phyloP scores from a whole-genome alignment of 768 basidiomycete genomes.

The Heimioporus sp. region DNA sequence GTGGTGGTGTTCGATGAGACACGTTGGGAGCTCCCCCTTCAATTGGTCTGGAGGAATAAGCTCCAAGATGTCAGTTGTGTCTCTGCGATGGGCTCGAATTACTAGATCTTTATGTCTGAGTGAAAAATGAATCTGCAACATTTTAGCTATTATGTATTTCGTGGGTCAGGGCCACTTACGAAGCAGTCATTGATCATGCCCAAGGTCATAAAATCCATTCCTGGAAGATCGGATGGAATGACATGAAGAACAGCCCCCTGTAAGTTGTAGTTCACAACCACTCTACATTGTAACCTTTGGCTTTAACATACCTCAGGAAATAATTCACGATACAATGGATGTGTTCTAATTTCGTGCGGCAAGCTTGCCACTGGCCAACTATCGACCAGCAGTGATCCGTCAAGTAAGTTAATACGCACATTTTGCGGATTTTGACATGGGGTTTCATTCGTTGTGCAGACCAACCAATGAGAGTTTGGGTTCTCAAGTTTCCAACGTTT shows the following conservation, averaged over 20 bases:
- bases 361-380: too few relatives aligned
- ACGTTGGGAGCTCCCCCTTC: slow-evolving; percentile 14
- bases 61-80: slow-evolving; percentile 4
- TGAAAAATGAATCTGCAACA: slow-evolving; percentile 12
- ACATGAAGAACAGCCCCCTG: slow-evolving; percentile 6
- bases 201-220: slow-evolving; percentile 14
- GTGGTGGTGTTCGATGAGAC: slow-evolving; percentile 10
- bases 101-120: slow-evolving; percentile 3
- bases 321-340: too few relatives aligned
- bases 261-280: background rate
- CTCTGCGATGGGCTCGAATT: slow-evolving; percentile 5
- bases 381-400: background rate
- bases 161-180: slow-evolving; percentile 3
- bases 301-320: too few relatives aligned
- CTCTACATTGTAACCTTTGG: too few relatives aligned
- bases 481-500: background rate
- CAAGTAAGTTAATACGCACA: slow-evolving; percentile 3
- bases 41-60: slow-evolving; percentile 15
- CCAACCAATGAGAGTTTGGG: slow-evolving; percentile 15
- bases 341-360: too few relatives aligned
- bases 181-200: background rate
- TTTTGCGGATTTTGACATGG: slow-evolving; percentile 13
- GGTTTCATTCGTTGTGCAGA: slow-evolving; percentile 1
- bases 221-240: slow-evolving; percentile 7
- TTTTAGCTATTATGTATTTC: background rate